These are phyloP conservation scores for Glarea lozoyensis DNA, from an alignment of 495 filamentous ascomycete species.

Conservation along the genomic window DNA sequence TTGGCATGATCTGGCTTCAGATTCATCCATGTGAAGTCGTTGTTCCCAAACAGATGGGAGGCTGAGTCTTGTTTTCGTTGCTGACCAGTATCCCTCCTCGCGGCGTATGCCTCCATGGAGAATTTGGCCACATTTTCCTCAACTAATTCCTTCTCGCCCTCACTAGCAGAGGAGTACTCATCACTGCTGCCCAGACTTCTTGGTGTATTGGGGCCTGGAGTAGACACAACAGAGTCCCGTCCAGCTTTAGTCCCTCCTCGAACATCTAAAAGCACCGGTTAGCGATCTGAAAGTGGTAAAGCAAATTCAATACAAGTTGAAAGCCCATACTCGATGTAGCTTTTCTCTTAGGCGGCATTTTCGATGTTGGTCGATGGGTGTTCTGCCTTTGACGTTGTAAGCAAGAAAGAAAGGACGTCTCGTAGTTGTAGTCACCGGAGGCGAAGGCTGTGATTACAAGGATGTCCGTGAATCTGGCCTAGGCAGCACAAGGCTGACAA, in stretches of 20 bases:
- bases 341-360: conserved; percentile 76
- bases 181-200: conserved; percentile 57
- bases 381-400: too few species aligned
- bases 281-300: conserved; percentile 24
- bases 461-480: too few species aligned
- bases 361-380: conserved; percentile 13
- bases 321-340: conserved; percentile 44
- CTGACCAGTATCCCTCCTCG: conserved; percentile 15
- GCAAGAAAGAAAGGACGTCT: background rate
- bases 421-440: conserved; percentile 1
- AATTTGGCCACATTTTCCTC: conserved; percentile 51
- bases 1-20: conserved; percentile 84
- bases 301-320: too few species aligned
- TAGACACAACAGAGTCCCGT: conserved; percentile 54
- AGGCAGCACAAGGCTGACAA: too few species aligned
- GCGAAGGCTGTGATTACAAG: conserved; percentile 1
- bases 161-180: conserved; percentile 57
- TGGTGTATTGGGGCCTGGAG: conserved; percentile 57
- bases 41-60: conserved; percentile 36
- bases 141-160: conserved; percentile 36
- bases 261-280: conserved; percentile 34
- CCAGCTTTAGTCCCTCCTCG: conserved; percentile 43
- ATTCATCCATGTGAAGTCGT: conserved; percentile 69
- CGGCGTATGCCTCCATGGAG: conserved; percentile 40
- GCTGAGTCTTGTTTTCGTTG: conserved; percentile 31